Percentiles rank a stretch among this genome's conserved stretches.
These are phyloP conservation scores for Gonium pectorale DNA, from an alignment of 139 green algal species.

Conservation along the genomic window DNA sequence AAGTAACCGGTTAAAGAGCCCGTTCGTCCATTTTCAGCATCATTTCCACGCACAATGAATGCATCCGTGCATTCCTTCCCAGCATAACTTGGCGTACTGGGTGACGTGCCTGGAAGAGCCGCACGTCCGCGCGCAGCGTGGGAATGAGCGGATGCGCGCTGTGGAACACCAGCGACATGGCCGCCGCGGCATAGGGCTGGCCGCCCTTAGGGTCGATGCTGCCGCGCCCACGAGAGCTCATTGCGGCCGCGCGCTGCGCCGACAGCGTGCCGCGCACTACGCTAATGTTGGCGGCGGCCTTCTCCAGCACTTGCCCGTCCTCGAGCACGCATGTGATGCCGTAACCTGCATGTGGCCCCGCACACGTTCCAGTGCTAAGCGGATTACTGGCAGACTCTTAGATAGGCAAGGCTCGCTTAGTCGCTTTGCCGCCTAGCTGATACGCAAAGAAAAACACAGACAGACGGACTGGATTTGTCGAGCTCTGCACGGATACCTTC, in stretches of 20 bases:
- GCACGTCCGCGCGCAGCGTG: conserved; percentile 94
- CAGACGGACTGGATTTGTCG: too few species aligned
- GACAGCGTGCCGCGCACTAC: conserved; percentile 82
- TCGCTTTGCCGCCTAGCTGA: too few species aligned
- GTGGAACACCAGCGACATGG: conserved; percentile 97
- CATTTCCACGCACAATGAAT: too few species aligned
- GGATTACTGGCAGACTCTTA: too few species aligned
- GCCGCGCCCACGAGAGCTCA: conserved; percentile 77
- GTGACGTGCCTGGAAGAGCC: conserved; percentile 94
- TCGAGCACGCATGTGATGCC: conserved; percentile 96
- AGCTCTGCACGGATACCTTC: too few species aligned
- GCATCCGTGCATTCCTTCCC: too few species aligned
- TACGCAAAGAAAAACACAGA: too few species aligned
- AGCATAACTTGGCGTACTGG: too few species aligned
- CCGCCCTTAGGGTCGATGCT: conserved; percentile 80
- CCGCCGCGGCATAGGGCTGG: conserved; percentile 88
- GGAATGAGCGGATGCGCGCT: conserved; percentile 87
- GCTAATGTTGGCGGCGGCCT: conserved; percentile 88
- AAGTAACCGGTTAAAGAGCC: too few species aligned
- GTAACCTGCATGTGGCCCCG: conserved; percentile 63
- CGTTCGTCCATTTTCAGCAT: too few species aligned
- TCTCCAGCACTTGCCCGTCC: conserved; percentile 91
- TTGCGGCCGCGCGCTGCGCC: conserved; percentile 71
- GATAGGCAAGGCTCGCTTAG: too few species aligned
- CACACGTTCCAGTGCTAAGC: too few species aligned